phyloP scores from a whole-genome alignment of 495 filamentous ascomycete species.

The Cercophora scortea region DNA sequence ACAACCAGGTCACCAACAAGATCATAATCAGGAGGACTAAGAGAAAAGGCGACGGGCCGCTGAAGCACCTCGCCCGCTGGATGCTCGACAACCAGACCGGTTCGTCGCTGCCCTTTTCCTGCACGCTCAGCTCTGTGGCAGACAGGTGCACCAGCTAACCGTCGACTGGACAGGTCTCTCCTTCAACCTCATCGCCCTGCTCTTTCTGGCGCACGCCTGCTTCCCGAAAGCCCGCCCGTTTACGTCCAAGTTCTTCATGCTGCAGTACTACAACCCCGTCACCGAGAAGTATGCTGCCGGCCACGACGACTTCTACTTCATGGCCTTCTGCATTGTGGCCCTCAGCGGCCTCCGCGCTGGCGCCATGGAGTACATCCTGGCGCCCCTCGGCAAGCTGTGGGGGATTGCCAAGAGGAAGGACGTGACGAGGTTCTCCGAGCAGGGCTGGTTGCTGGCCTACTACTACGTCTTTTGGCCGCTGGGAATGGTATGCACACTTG shows the following conservation, averaged over 20 bases:
- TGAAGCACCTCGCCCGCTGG: background rate
- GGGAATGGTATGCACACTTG: conserved; percentile 62
- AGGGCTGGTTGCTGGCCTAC: conserved; percentile 84
- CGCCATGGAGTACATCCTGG: conserved; percentile 77
- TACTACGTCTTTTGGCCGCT: conserved; percentile 69
- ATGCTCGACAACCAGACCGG: background rate
- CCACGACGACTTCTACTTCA: conserved; percentile 70
- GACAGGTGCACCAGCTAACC: too few species aligned
- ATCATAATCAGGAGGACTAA: background rate
- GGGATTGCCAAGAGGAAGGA: conserved; percentile 70
- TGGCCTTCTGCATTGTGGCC: conserved; percentile 69
- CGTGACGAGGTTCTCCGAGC: conserved; percentile 77
- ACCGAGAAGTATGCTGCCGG: conserved; percentile 66
- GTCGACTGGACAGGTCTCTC: conserved; percentile 14
- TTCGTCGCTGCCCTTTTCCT: background rate
- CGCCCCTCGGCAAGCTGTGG: conserved; percentile 58
- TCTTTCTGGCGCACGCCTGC: conserved; percentile 63
- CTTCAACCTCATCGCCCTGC: conserved; percentile 56
- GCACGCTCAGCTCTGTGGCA: too few species aligned
- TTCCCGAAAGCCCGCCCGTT: conserved; percentile 71
- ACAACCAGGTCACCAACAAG: background rate
- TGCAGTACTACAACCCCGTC: conserved; percentile 70
- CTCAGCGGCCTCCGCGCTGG: conserved; percentile 83
- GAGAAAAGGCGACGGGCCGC: background rate
- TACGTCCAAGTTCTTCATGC: conserved; percentile 75